Conservation (phyloP, 345 rosid species). For the Eutrema heterophyllum region DNA sequence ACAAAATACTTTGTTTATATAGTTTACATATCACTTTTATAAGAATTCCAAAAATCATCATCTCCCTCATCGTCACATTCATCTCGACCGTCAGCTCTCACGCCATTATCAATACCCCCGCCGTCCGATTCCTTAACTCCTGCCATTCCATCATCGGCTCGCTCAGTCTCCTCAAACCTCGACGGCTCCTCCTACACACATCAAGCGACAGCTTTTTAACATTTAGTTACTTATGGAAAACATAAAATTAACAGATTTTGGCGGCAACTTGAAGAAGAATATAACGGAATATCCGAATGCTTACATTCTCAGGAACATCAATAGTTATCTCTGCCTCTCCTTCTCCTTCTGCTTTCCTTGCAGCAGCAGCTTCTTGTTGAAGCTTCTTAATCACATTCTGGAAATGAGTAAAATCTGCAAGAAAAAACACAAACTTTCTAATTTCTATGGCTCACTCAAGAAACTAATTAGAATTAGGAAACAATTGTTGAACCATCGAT, state of each 20-base stretch:
- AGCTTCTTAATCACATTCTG: constrained; percentile 56
- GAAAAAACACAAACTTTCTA: neutral
- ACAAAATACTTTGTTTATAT: neutral
- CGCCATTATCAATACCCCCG: constrained; percentile 16
- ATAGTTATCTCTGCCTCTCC: constrained; percentile 30
- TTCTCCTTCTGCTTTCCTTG: constrained; percentile 32
- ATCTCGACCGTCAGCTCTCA: constrained; percentile 32
- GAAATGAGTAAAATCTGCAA: constrained; percentile 59
- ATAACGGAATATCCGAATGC: neutral
- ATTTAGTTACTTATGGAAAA: neutral
- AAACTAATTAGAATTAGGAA: constrained; percentile 36
- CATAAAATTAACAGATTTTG: constrained; percentile 4
- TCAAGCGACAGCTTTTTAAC: neutral
- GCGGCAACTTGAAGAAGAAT: neutral
- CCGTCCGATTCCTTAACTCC: constrained; percentile 29
- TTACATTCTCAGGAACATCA: constrained; percentile 27
- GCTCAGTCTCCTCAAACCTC: constrained; percentile 28
- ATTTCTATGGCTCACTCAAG: neutral
- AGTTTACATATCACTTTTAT: constrained; percentile 14
- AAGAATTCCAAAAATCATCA: constrained; percentile 22
- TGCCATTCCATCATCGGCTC: constrained; percentile 4
- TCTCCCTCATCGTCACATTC: constrained; percentile 18
- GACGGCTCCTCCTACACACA: constrained; percentile 39
- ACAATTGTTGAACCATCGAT: constrained; percentile 64
- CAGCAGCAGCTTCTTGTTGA: constrained; percentile 45